Base-by-base conservation (phyloP, 2,329 filamentous ascomycete genomes). In the Botrytis tulipae region DNA sequence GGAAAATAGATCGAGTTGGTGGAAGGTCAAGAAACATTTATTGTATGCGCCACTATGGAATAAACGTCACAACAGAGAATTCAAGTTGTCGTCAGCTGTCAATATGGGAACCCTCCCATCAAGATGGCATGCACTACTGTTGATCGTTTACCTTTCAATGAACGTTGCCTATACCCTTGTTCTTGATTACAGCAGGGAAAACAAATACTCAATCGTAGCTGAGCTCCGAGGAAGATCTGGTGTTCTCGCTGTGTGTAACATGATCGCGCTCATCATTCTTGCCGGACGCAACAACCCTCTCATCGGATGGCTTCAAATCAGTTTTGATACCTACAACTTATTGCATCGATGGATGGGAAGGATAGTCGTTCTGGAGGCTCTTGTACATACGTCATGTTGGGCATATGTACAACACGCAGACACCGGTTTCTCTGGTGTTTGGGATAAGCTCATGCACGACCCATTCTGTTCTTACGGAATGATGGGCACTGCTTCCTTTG, bases 321-420 rank as follows among this genome's bases (percentile, higher is more conserved):
- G 93, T 82, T 99, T 98, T 84, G 96, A 98, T 82, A 97, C 95
- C 0, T 98, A 97, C 87, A 98, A 98, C 82, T 90, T 96, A 14
- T 85, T 96, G 69, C 93, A 97, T 82, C 89, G 93, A 76, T 97
- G 93, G 93, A 88, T 93, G 75, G 93, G 93, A 42, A 88, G 93
- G 40, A 89, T 95, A 61, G 88, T 92, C 59, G 88, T 93, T 37
- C 73, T 91, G 2, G 90, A 95, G 81, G 84, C 87, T n/a, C 78
- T 94, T 66, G 85, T 91, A 22, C 93, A 97, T 82, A 91, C 90
- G 3, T 78, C 89, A 54, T 88, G 89, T 61, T 98, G 94, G 93
- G 84, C 89, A 35, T 87, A 93, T 77, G 93, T 94, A 73, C 91
- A 90, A 76, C 85, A 90, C 25, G 86, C 88, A 16, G 90, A 90